These are phyloP conservation scores for Boletus eberwhitei DNA, from an alignment of 768 basidiomycete genomes.

Conservation along the genomic window DNA sequence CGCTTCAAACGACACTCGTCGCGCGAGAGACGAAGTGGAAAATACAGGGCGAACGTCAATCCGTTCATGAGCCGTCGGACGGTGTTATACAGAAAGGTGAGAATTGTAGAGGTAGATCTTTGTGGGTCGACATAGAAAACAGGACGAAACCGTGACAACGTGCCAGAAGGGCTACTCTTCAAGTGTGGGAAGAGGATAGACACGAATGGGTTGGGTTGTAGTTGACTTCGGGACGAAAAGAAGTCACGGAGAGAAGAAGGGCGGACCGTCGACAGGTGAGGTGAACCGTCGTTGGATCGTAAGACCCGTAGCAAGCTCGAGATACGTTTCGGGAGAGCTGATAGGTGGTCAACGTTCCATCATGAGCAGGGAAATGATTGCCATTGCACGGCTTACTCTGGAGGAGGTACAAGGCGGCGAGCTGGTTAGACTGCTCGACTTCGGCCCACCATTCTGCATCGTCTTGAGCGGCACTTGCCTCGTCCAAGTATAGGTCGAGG, in stretches of 20 bases:
- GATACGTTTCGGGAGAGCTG: slow-evolving; percentile 29
- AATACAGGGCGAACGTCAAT: slow-evolving; percentile 17
- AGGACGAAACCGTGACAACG: slow-evolving; percentile 13
- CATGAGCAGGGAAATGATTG: neutral
- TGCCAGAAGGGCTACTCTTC: slow-evolving; percentile 29
- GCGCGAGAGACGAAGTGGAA: slow-evolving; percentile 60
- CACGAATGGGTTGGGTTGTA: slow-evolving; percentile 50
- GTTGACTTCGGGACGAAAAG: slow-evolving; percentile 43
- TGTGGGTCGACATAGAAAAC: slow-evolving; percentile 3
- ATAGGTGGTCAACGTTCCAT: slow-evolving; percentile 1
- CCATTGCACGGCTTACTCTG: slow-evolving; percentile 57
- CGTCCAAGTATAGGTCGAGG: slow-evolving; percentile 58
- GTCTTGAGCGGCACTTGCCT: slow-evolving; percentile 66
- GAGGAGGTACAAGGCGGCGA: slow-evolving; percentile 62
- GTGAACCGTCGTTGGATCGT: slow-evolving; percentile 41
- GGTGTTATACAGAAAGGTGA: slow-evolving; percentile 6
- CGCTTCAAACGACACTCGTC: slow-evolving; percentile 68
- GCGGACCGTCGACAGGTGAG: slow-evolving; percentile 45
- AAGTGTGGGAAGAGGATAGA: slow-evolving; percentile 69
- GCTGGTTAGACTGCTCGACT: slow-evolving; percentile 55
- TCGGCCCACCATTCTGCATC: slow-evolving; percentile 87
- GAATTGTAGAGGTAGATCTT: slow-evolving; percentile 4
- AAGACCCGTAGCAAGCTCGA: slow-evolving; percentile 39
- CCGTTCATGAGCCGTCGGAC: slow-evolving; percentile 13
- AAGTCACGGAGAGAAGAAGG: slow-evolving; percentile 47